Base-by-base conservation (phyloP, 2,329 filamentous ascomycete species). In the Colletotrichum higginsianum region DNA sequence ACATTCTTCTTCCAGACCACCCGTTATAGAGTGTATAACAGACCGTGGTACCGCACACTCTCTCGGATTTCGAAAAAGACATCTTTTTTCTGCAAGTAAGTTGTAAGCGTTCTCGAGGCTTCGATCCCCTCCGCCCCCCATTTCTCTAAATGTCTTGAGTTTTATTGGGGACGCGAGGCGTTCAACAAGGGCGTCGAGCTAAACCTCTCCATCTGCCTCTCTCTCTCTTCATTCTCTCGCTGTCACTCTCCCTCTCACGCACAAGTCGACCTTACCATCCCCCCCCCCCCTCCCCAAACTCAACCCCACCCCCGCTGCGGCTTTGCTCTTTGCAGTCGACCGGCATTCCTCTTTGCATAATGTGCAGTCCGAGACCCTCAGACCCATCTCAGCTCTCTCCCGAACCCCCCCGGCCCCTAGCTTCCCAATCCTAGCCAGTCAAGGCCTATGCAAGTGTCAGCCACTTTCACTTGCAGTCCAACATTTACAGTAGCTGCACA, bases 141-240 rank as follows among this genome's bases (percentile, higher is more conserved):
- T 71, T 52, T 42, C 52, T 44, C 68, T 71, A 58, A 71, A 60
- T 68, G 58, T 68, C 58, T 67, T 42, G 30, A 18, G n/a, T 71
- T 71, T 63, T 53, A 55, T 68, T 68, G 68, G 68, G 68, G 68
- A 71, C 40, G 65, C 52, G 58, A 71, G 68, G 68, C 68, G 68
- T 71, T 71, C 68, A 71, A 71, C 68, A 71, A 68, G 57, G 65
- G 58, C 64, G 65, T 40, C 40, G 26, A 63, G 65, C 65, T 52
- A 63, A 62, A 53, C 52, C 47, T 44, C 16, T 15, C 13, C 23
- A 30, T 35, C 50, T 18, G 4, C 11, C 13, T 53, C 49, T 52
- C 49, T 52, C 49, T 42, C 44, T 61, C 8, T 9, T 35, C 8
- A 9, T 2, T 35, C 30, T 35, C 30, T 35, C 30, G 7, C 30